Conservation (phyloP, 2,329 filamentous ascomycete species). For the Chaetomiaceae sp. region DNA sequence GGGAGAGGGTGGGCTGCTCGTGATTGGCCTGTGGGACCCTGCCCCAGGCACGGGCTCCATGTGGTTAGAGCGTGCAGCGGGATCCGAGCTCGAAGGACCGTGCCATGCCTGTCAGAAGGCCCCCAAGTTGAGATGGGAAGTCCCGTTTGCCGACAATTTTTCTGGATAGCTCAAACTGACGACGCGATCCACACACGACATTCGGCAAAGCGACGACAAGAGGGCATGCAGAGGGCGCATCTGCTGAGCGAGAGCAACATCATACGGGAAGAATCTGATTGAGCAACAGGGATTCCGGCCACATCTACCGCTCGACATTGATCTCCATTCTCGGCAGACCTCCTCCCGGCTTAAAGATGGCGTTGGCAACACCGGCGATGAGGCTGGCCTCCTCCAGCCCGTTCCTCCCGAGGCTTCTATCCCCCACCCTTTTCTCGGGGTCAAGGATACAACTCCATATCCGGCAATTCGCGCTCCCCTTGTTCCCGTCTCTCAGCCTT, state of each 20-base stretch:
- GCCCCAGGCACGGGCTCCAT: conserved; percentile 25
- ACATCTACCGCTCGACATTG: neutral
- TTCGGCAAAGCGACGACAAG: conserved; percentile 11
- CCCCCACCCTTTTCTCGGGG: conserved; percentile 21
- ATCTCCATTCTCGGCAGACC: neutral
- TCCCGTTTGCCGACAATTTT: conserved; percentile 26
- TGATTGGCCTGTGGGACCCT: conserved; percentile 27
- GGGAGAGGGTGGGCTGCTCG: conserved; percentile 28
- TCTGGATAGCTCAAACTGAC: conserved; percentile 8
- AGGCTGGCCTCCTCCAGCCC: conserved; percentile 22
- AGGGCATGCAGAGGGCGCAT: conserved; percentile 14
- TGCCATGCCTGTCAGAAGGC: conserved; percentile 21
- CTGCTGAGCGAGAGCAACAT: neutral
- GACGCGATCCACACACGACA: conserved; percentile 15
- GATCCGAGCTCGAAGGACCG: conserved; percentile 21
- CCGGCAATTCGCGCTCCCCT: conserved; percentile 24
- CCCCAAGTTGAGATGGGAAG: conserved; percentile 7
- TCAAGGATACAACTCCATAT: conserved; percentile 19
- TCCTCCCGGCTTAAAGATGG: conserved; percentile 16
- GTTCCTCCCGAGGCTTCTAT: conserved; percentile 23
- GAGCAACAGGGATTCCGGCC: neutral
- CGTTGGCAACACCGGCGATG: conserved; percentile 24
- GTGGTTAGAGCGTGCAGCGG: conserved; percentile 21
- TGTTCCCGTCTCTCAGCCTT: conserved; percentile 25
- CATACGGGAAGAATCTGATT: neutral